phyloP scores from a whole-genome alignment of 306 rosid species.

The Gastrolobium villosum region DNA sequence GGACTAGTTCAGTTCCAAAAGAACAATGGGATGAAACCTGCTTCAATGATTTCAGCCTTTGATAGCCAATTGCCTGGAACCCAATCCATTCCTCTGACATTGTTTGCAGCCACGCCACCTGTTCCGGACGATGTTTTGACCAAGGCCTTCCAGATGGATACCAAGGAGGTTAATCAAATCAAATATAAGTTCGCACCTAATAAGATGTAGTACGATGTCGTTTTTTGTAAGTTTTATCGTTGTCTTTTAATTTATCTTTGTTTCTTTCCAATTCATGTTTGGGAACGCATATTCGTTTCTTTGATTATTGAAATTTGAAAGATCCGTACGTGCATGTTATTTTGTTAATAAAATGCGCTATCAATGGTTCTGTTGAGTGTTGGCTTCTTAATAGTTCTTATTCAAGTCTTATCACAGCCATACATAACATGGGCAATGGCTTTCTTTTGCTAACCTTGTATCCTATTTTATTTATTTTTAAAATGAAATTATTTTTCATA shows the following conservation, averaged over 20 bases:
- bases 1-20: constrained; percentile 88
- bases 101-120: constrained; percentile 72
- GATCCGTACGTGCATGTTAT: neutral
- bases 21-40: constrained; percentile 68
- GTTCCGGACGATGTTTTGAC: constrained; percentile 79
- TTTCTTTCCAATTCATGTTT: constrained; percentile 32
- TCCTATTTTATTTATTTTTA: too few relatives aligned
- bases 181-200: constrained; percentile 75
- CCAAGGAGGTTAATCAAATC: constrained; percentile 71
- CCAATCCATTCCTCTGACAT: constrained; percentile 62
- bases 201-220: constrained; percentile 27
- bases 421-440: too few relatives aligned
- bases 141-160: constrained; percentile 69
- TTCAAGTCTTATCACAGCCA: too few relatives aligned
- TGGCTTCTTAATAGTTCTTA: constrained; percentile 28
- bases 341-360: constrained; percentile 21
- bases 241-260: neutral
- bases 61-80: constrained; percentile 93
- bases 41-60: constrained; percentile 78
- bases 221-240: neutral
- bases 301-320: constrained; percentile 34
- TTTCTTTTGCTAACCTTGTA: too few relatives aligned
- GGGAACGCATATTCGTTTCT: constrained; percentile 23
- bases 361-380: neutral
- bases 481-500: too few relatives aligned